Conservation (phyloP, 768 basidiomycete genomes). For the Collybiopsis luxurians region DNA sequence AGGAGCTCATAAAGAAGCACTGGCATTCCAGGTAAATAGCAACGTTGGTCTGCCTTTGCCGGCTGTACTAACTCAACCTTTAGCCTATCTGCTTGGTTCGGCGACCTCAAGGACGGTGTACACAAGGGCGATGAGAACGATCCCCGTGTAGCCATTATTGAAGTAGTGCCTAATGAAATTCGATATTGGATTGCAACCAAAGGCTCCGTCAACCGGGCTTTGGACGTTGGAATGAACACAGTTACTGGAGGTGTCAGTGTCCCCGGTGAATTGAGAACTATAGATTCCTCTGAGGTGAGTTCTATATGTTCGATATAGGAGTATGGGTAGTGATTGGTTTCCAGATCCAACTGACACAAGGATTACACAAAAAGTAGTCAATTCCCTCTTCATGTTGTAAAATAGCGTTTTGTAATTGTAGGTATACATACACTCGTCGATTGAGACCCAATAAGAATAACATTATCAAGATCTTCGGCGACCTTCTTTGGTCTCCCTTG, state of each 20-base stretch:
- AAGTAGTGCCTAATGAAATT: conserved; percentile 78
- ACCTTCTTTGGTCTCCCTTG: too few relatives aligned
- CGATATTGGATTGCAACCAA: conserved; percentile 76
- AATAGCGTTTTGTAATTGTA: too few relatives aligned
- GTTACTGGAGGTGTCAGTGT: conserved; percentile 60
- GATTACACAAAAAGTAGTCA: conserved; percentile 21
- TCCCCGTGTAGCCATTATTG: conserved; percentile 76
- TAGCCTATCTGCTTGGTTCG: conserved; percentile 77
- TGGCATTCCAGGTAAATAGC: conserved; percentile 52
- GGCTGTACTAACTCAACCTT: neutral
- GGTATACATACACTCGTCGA: too few relatives aligned
- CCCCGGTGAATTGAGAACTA: conserved; percentile 76
- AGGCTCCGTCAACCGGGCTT: conserved; percentile 51
- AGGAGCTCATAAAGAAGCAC: conserved; percentile 58
- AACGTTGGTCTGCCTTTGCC: neutral
- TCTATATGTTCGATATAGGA: neutral
- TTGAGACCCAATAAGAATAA: too few relatives aligned
- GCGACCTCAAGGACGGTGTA: conserved; percentile 79
- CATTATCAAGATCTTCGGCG: too few relatives aligned
- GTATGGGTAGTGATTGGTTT: neutral
- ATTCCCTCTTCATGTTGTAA: too few relatives aligned
- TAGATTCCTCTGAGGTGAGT: conserved; percentile 70
- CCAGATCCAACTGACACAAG: conserved; percentile 45
- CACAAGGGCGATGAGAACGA: conserved; percentile 82
- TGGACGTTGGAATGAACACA: conserved; percentile 58